Conservation (phyloP, 2,329 filamentous ascomycete genomes). For the Cryoendolithus antarcticus region DNA sequence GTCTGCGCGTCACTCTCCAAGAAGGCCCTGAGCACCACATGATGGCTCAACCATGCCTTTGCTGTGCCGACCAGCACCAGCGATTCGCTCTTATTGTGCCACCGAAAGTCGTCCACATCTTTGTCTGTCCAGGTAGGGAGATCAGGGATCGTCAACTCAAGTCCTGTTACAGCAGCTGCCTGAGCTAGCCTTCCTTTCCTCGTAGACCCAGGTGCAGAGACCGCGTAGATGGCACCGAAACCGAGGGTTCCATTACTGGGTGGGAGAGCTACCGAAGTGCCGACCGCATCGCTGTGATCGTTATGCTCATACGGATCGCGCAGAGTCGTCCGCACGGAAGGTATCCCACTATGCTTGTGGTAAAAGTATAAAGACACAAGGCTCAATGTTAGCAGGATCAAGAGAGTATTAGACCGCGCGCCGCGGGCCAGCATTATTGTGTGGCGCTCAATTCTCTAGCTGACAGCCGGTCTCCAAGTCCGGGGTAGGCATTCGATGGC, state of each 20-base stretch:
- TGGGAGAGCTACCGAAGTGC: slow-evolving; percentile 2
- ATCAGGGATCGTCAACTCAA: slow-evolving; percentile 25
- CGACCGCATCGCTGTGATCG: too few species aligned
- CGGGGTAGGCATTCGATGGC: too few species aligned
- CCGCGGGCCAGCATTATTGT: slow-evolving; percentile 6
- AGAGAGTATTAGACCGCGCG: slow-evolving; percentile 2
- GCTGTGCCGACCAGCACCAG: slow-evolving; percentile 23
- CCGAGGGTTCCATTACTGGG: slow-evolving; percentile 14
- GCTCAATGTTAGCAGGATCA: slow-evolving; percentile 2
- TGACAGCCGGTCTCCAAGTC: too few species aligned
- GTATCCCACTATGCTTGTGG: slow-evolving; percentile 1
- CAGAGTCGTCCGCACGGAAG: background rate
- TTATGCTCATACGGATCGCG: background rate
- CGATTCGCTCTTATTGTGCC: slow-evolving; percentile 13
- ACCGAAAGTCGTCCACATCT: slow-evolving; percentile 17
- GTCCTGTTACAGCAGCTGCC: slow-evolving; percentile 25
- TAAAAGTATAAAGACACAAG: slow-evolving; percentile 3
- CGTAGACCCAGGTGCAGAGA: slow-evolving; percentile 23
- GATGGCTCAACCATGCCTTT: slow-evolving; percentile 29
- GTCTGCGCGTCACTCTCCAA: slow-evolving; percentile 29
- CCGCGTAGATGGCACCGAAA: slow-evolving; percentile 27
- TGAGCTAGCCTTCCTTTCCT: slow-evolving; percentile 22
- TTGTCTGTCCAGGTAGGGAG: slow-evolving; percentile 25
- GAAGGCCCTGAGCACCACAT: slow-evolving; percentile 24
- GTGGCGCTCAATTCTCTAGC: background rate